phyloP scores from a whole-genome alignment of 2,329 filamentous ascomycete species.

The Epicoccum sorghinum region DNA sequence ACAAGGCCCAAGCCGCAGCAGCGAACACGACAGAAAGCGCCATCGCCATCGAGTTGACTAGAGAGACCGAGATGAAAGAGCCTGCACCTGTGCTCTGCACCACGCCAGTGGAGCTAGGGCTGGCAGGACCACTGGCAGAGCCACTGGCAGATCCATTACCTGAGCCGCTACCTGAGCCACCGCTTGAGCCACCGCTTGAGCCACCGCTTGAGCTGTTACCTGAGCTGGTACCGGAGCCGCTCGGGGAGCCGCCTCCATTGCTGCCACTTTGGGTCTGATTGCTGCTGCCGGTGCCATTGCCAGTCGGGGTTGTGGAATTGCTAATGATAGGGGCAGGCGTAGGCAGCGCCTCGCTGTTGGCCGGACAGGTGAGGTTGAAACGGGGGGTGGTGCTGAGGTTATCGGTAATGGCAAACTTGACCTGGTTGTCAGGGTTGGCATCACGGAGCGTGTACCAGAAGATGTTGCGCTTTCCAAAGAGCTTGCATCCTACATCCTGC shows the following conservation, averaged over 20 bases:
- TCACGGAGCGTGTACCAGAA: slow-evolving; percentile 47
- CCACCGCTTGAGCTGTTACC: too few species aligned
- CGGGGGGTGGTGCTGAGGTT: slow-evolving; percentile 59
- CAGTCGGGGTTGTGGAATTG: slow-evolving; percentile 23
- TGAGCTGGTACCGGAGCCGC: not conserved
- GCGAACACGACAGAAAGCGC: slow-evolving; percentile 36
- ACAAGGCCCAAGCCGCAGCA: slow-evolving; percentile 32
- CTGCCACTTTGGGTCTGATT: slow-evolving; percentile 9
- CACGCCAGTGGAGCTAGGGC: slow-evolving; percentile 1
- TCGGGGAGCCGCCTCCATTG: slow-evolving; percentile 4
- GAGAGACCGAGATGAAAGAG: slow-evolving; percentile 22
- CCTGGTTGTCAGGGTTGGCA: slow-evolving; percentile 61
- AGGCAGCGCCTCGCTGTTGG: slow-evolving; percentile 21
- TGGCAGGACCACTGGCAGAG: not conserved
- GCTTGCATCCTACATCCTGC: slow-evolving; percentile 42
- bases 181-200: too few species aligned
- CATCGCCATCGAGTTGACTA: slow-evolving; percentile 33
- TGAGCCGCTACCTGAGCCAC: too few species aligned
- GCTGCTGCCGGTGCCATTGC: slow-evolving; percentile 19
- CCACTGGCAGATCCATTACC: not conserved
- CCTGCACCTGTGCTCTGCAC: slow-evolving; percentile 14
- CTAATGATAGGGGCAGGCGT: slow-evolving; percentile 19
- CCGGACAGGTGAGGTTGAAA: slow-evolving; percentile 61
- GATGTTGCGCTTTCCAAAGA: slow-evolving; percentile 42
- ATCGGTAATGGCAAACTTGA: slow-evolving; percentile 64